Evolutionary conservation across 192 early-diverging fungal genomes (phyloP), one percentile per base, ranked within the genome.

Genomic region (Phlyctochytrium bullatum): DNA sequence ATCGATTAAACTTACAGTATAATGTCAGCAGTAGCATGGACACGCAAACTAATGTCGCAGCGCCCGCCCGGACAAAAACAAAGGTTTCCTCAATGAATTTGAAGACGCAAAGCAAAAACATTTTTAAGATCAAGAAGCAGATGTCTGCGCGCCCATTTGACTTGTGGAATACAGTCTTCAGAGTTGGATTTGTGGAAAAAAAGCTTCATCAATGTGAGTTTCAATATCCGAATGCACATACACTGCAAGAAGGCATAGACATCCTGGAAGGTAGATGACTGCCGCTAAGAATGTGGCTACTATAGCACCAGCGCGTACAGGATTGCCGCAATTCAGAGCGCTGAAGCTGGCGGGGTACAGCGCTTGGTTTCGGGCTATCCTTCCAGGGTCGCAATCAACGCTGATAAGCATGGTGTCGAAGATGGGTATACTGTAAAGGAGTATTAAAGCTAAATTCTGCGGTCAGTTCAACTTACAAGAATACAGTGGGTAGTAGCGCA

Each of bases 301-400:
- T n/a, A 47, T 47, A 20, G 40, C 40, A 47, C 40, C 20, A 20
- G n/a, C n/a, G n/a, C n/a, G n/a, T n/a, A 47, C 40, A 47, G 10
- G 40, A 47, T 47, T 47, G 40, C 20, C 40, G 40, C 40, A 47
- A 47, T 47, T 47, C 40, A 47, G 40, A 47, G 40, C 40, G 40
- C 40, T 47, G 40, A 47, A 47, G 40, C 40, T 47, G 40, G 6
- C 40, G 6, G 40, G 40, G 20, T 6, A 6, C 10, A 14, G 6
- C 20, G 6, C 40, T 20, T 20, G 20, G 20, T 14, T 47, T 6
- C 10, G 10, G 20, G 6, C 20, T 14, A 47, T 47, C 10, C 40
- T 6, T 14, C 20, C 40, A 14, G 40, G 6, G 40, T 47, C 20
- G 40, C 40, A 47, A 20, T 47, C 40, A 20, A 47, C 20, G 40